phyloP scores from a whole-genome alignment of 495 filamentous ascomycete genomes.

The Hypomontagnella monticulosa region DNA sequence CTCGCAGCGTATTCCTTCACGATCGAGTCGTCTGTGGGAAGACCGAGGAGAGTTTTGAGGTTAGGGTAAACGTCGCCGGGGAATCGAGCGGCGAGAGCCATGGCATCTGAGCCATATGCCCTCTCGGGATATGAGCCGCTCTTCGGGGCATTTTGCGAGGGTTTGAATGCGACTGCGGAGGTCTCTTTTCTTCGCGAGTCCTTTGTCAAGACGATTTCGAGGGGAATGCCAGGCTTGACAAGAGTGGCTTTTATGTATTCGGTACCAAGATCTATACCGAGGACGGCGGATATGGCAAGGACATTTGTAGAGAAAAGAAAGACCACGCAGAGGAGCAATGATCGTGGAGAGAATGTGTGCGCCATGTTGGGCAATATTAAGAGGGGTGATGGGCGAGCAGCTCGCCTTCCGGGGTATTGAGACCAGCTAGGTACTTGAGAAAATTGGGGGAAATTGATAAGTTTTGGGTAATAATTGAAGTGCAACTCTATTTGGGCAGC shows the following conservation, averaged over 20 bases:
- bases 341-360: constrained; percentile 53
- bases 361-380: constrained; percentile 53
- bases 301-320: constrained; percentile 61
- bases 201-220: constrained; percentile 98
- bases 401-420: constrained; percentile 37
- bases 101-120: constrained; percentile 89
- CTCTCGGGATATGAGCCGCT: constrained; percentile 81
- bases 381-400: constrained; percentile 40
- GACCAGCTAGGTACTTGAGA: constrained; percentile 30
- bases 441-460: constrained; percentile 3
- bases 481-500: constrained; percentile 18
- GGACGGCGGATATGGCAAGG: constrained; percentile 72
- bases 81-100: constrained; percentile 86
- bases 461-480: constrained; percentile 11
- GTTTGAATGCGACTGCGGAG: constrained; percentile 94
- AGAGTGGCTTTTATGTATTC: constrained; percentile 97
- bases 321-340: constrained; percentile 56
- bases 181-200: constrained; percentile 96
- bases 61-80: constrained; percentile 94
- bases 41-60: constrained; percentile 84
- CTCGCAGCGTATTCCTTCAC: constrained; percentile 73
- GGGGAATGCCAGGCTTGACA: constrained; percentile 96
- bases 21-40: constrained; percentile 68
- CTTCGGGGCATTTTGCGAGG: constrained; percentile 66
- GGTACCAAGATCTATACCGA: constrained; percentile 94